phyloP scores from a whole-genome alignment of 2,329 filamentous ascomycete species.

The Elsinoe fawcettii region DNA sequence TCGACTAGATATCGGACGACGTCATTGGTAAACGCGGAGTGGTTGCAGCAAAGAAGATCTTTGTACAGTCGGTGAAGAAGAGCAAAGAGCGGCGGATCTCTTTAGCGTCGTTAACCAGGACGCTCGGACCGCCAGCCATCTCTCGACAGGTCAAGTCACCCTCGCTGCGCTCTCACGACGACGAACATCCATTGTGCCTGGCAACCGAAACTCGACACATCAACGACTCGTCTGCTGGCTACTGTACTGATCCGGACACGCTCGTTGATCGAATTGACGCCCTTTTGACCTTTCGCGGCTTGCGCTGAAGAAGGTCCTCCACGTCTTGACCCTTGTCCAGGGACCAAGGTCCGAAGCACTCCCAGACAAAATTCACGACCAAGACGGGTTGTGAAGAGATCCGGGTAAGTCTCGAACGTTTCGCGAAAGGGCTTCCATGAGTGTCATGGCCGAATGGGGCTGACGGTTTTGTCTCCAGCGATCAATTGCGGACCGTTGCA shows the following conservation, averaged over 20 bases:
- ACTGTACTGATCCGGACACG: background rate
- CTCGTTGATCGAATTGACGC: background rate
- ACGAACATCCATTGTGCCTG: slow-evolving; percentile 9
- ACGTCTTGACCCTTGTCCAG: background rate
- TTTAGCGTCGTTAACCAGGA: slow-evolving; percentile 1
- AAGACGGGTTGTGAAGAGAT: background rate
- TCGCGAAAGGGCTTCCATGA: slow-evolving; percentile 9
- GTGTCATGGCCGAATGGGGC: slow-evolving; percentile 15
- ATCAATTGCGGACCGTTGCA: slow-evolving; percentile 16
- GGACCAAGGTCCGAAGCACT: background rate
- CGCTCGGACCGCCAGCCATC: slow-evolving; percentile 10
- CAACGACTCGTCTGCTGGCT: slow-evolving; percentile 1
- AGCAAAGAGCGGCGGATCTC: slow-evolving; percentile 2
- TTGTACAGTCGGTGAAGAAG: slow-evolving; percentile 3
- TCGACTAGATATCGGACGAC: background rate
- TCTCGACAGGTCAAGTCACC: slow-evolving; percentile 6
- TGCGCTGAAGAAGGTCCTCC: background rate
- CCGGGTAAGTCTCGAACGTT: slow-evolving; percentile 12
- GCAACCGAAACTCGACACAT: background rate
- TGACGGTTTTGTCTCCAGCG: slow-evolving; percentile 13
- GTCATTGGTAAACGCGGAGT: background rate
- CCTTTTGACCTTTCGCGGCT: background rate
- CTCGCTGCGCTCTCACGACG: background rate
- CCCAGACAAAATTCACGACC: background rate
- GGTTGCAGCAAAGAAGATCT: slow-evolving; percentile 6